Base-by-base conservation (phyloP, 2,329 filamentous ascomycete species). In the Paramyrothecium roridum region DNA sequence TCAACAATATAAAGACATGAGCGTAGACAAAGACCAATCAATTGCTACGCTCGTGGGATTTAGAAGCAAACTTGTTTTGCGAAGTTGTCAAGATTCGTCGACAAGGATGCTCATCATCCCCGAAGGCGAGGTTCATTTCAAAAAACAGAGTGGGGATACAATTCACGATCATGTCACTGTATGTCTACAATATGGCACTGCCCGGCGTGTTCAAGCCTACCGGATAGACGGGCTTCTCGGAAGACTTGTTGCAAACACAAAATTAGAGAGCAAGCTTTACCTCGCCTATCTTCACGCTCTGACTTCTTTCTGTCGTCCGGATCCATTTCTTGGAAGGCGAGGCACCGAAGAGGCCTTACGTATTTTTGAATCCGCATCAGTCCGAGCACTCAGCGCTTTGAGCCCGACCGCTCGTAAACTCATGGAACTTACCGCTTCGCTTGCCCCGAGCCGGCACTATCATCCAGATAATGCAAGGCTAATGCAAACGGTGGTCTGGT, bases 1-100 rank as follows among this genome's bases (percentile, higher is more conserved):
- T 1, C 74, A 72, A 7, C 75, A 85, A 54, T 81, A 79, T 55
- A 70, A 73, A 0, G 79, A 76, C 2, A 81, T 83, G 75, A 58
- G 62, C 0, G 61, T 87, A 2, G 80, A 84, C 57, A 16, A 56
- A 0, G 26, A 72, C 12, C 82, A 84, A 58, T 61, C 64, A 2
- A 62, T 83, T 2, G 77, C 72, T 0, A 76, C 80, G 0, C 65
- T 85, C 4, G 61, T 77, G 33, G 83, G 83, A 0, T 68, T 86
- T 1, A 26, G 60, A 2, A 80, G 70, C 61, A 81, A 77, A 56
- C 69, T 86, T 1, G 68, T 85, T 2, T 63, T 86, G 3, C 55
- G 54, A 1, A 48, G 60, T 2, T 58, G 69, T 12, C 23, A 55
- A 20, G 59, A 30, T 30, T 10, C 26, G 10, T 3, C 61, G 58